A percentile compares a stretch with the other conserved stretches of the same genome.
Evolutionary conservation across 2,329 filamentous ascomycete species (phyloP).

Genomic region (Plenodomus biglobosus): DNA sequence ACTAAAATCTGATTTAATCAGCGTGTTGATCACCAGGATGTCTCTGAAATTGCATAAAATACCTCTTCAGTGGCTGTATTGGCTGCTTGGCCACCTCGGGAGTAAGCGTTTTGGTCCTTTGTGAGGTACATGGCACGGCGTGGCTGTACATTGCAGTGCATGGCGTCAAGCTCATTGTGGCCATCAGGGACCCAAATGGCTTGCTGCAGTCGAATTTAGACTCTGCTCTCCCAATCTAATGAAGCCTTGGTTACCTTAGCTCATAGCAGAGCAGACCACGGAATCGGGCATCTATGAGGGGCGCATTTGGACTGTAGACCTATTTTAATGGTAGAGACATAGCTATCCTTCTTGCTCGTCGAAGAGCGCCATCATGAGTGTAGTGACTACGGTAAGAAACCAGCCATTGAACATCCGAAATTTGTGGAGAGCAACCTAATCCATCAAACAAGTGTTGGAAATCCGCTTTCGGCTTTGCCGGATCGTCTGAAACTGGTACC

Average conservation of each 20-base stretch:
- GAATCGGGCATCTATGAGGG: conserved; percentile 1
- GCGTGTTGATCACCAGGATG: too few relatives aligned
- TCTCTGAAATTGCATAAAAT: too few relatives aligned
- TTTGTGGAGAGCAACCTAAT: not conserved
- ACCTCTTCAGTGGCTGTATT: conserved; percentile 1
- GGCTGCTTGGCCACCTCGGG: not conserved
- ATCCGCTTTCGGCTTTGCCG: not conserved
- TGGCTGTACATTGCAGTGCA: conserved; percentile 1
- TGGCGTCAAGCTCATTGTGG: not conserved
- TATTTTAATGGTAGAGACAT: not conserved
- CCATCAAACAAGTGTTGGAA: conserved; percentile 3
- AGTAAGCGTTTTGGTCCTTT: conserved; percentile 1
- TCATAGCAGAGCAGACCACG: conserved; percentile 1
- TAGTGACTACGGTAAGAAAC: conserved; percentile 2
- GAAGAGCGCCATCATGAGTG: not conserved
- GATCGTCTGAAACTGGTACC: not conserved
- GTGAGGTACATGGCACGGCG: conserved; percentile 1
- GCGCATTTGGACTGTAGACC: conserved; percentile 1
- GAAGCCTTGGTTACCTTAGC: conserved; percentile 1
- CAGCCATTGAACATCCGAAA: conserved; percentile 1
- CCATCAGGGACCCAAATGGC: not conserved
- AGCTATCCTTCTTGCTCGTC: not conserved
- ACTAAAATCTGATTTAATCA: conserved; percentile 1
- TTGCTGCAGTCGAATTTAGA: not conserved
- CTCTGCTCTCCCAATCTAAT: too few relatives aligned